Base-by-base conservation (phyloP, 345 rosid genomes). In the Carallia pectinifolia region DNA sequence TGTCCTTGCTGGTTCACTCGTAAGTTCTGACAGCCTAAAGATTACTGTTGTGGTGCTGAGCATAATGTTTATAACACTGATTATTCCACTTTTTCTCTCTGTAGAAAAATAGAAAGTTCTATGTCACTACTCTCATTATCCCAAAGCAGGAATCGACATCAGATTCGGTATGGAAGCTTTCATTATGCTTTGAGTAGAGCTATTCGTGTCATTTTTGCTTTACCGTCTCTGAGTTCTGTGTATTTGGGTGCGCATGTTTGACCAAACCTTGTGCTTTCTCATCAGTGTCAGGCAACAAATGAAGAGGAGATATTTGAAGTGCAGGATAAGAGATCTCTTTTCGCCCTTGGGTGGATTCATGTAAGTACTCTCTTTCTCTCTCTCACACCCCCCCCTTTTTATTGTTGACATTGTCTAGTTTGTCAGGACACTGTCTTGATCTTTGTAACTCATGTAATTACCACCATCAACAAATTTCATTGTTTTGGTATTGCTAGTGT, bases 291-390 rank as follows among this genome's bases (percentile, higher is more conserved):
- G 75, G 71, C 97, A 18, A 95, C 97, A 80, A 91, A 91, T 75
- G 99, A 95, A 83, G 99, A 95, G 77, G 99, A 95, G 67, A 91
- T 91, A 83, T 95, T 95, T 83, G 99, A 91, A 85, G 97, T 84
- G 74, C 99, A 95, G 79, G 99, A 91, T 80, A 95, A 85, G 68
- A 87, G 61, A 77, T 91, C 97, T 66, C 97, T 95, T 75, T 91
- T 95, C 66, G 96, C 97, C 58, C 92, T 95, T 27, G 99, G 99
- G 54, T 95, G 99, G 99, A 95, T 95, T 84, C 99, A 95, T 86
- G 99, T 95, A 74, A 87, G 97, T 83, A 47, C 50, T 44, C 38
- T 61, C 58, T 53, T 47, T 56, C 2, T 56, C 33, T 9, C 27
- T 27, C 60, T 19, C 31, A 0, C 47, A 15, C 40, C 34, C 31